Evolutionary conservation across 1,284 basidiomycete species (phyloP).

Genomic region (Ganoderma boninense): DNA sequence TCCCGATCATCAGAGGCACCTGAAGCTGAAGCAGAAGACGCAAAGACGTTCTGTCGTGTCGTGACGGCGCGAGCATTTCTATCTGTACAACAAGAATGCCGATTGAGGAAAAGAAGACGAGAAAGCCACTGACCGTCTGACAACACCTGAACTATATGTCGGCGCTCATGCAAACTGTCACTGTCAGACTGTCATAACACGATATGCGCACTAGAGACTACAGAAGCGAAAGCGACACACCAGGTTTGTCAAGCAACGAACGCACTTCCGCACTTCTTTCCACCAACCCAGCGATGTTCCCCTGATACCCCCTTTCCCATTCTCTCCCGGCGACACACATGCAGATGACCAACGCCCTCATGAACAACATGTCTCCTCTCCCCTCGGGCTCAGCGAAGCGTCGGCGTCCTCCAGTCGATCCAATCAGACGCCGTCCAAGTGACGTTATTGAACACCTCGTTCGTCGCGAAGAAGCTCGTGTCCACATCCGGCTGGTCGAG

Average conservation of each 20-base stretch:
- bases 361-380: not conserved
- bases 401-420: conserved; percentile 58
- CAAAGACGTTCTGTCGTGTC: not conserved
- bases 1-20: not conserved
- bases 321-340: too few species aligned
- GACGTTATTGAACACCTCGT: conserved; percentile 50
- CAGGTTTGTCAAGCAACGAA: not conserved
- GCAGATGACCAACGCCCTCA: too few species aligned
- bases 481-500: conserved; percentile 49
- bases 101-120: not conserved
- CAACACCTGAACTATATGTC: not conserved
- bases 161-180: not conserved
- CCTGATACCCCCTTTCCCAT: not conserved
- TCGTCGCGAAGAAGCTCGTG: conserved; percentile 55
- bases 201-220: not conserved
- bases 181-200: not conserved
- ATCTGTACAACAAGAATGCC: not conserved
- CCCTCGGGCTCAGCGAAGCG: conserved; percentile 31
- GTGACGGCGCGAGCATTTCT: not conserved
- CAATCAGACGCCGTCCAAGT: conserved; percentile 51
- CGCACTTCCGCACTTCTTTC: not conserved
- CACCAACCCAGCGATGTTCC: not conserved
- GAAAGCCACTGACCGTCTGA: not conserved
- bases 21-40: too few species aligned
- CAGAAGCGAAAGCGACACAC: not conserved